Evolutionary conservation across 1,139 yeast species (phyloP), one percentile per base, ranked within the genome.

Genomic region (Sugiyamaella xylanicola): DNA sequence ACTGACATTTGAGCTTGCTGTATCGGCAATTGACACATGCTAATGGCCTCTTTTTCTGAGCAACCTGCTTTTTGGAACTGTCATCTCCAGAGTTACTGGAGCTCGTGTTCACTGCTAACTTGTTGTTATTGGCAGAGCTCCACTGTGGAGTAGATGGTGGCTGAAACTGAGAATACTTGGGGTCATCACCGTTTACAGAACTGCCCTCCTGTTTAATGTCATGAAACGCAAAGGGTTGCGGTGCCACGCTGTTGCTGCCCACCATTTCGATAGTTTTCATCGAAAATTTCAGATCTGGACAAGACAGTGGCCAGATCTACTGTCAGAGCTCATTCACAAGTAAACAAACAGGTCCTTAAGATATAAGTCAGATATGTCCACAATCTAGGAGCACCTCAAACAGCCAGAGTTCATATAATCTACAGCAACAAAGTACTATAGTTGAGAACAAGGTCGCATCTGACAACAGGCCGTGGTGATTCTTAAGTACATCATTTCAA

Each of bases 11-110:
- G 46, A 59, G 54, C 49, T 62, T 62, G 36, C 61, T 61, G 17
- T 59, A 55, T 11, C 66, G 59, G 54, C 67, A 64, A 22, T 54
- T 58, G 11, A 59, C 59, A 52, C 67, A 64, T 1, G 67, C 64
- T 45, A 57, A 60, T 1, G 61, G 53, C 37, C 67, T 56, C 51
- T 63, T 63, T 41, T 25, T 36, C 17, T 46, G 54, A 5, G 48
- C 11, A 4, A 20, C 2, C 1, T 22, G 43, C 36, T 46, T 46
- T 25, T 46, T 46, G 13, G 43, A 25, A 19, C 17, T 15, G 11
- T 45, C 48, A 4, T 45, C 48, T 29, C 27, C 27, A 16, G 39
- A 7, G 15, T 32, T 32, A 15, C 13, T 32, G 5, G 37, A 32
- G 15, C 15, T 8, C 15, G 15, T 32, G 5, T 15, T 13, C 37